phyloP scores from a whole-genome alignment of 225 moss, liverwort and hornwort genomes.

The Bryum argenteum region DNA sequence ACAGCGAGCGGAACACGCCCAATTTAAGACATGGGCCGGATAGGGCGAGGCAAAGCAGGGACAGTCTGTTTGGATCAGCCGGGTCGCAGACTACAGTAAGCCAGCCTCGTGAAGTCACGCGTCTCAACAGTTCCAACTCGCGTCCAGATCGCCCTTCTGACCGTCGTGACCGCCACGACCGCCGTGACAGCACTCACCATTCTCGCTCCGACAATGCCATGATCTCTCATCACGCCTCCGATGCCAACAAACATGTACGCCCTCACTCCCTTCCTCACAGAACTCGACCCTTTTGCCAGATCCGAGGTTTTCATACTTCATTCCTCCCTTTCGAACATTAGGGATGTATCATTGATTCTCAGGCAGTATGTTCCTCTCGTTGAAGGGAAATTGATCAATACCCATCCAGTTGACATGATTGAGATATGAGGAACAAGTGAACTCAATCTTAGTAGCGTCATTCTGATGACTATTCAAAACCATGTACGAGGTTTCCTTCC shows the following conservation, averaged over 20 bases:
- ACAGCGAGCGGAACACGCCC: constrained; percentile 42
- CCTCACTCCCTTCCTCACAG: background rate
- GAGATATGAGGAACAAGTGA: too few relatives aligned
- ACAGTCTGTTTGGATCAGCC: constrained; percentile 10
- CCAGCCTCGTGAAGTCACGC: constrained; percentile 42
- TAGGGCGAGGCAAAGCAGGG: constrained; percentile 11
- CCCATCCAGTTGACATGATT: too few relatives aligned
- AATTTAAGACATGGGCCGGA: constrained; percentile 13
- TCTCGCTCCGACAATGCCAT: constrained; percentile 17
- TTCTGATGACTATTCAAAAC: too few relatives aligned
- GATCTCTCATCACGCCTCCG: constrained; percentile 14
- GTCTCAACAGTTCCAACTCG: constrained; percentile 16
- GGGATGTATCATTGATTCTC: too few relatives aligned
- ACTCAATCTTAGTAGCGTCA: too few relatives aligned
- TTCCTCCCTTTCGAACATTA: too few relatives aligned
- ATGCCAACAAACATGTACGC: constrained; percentile 23
- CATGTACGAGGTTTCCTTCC: background rate
- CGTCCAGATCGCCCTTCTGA: constrained; percentile 19
- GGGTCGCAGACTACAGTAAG: constrained; percentile 15
- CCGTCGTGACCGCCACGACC: constrained; percentile 22
- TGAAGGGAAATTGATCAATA: too few relatives aligned
- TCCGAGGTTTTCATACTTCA: background rate
- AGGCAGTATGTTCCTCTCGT: too few relatives aligned
- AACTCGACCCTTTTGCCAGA: background rate
- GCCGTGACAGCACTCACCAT: constrained; percentile 24